A percentile compares a stretch with the other conserved stretches of the same genome.
Evolutionary conservation across 1,284 basidiomycete species (phyloP).

Genomic region (Tetrapyrgos nigripes): DNA sequence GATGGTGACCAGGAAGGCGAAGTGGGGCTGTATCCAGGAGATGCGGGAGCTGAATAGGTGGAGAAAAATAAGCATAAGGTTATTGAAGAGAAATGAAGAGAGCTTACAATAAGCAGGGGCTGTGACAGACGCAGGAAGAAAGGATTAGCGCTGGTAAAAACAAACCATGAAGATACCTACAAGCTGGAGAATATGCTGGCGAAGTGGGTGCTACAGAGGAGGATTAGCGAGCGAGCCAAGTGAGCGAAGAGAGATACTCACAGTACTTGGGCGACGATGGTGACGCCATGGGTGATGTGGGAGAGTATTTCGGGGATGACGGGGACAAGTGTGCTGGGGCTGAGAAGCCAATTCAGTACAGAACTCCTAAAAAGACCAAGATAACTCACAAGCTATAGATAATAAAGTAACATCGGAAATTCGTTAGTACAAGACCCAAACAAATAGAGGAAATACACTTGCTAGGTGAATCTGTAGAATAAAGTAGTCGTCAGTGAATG

Average conservation of each 20-base stretch:
- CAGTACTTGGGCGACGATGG: constrained; percentile 90
- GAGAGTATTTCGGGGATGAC: constrained; percentile 86
- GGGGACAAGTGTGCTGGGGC: constrained; percentile 83
- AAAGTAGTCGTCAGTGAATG: constrained; percentile 29
- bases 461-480: constrained; percentile 75
- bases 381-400: constrained; percentile 62
- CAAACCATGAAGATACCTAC: constrained; percentile 51
- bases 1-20: constrained; percentile 84
- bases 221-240: constrained; percentile 22
- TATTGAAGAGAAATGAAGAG: not conserved
- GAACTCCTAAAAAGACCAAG: constrained; percentile 10
- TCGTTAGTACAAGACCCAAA: constrained; percentile 23
- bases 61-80: constrained; percentile 19
- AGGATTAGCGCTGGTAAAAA: constrained; percentile 25
- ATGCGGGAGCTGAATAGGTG: constrained; percentile 68
- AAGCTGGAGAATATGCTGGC: constrained; percentile 84
- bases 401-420: constrained; percentile 22
- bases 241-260: constrained; percentile 45
- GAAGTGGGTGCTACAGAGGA: constrained; percentile 71
- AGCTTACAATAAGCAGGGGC: constrained; percentile 80
- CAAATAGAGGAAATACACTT: constrained; percentile 44
- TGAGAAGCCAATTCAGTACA: constrained; percentile 28
- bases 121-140: constrained; percentile 29
- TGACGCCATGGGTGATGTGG: constrained; percentile 80
- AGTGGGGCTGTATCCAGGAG: constrained; percentile 83